Evolutionary conservation across 768 basidiomycete species (phyloP).

Genomic region (Lactifluus pinguis): DNA sequence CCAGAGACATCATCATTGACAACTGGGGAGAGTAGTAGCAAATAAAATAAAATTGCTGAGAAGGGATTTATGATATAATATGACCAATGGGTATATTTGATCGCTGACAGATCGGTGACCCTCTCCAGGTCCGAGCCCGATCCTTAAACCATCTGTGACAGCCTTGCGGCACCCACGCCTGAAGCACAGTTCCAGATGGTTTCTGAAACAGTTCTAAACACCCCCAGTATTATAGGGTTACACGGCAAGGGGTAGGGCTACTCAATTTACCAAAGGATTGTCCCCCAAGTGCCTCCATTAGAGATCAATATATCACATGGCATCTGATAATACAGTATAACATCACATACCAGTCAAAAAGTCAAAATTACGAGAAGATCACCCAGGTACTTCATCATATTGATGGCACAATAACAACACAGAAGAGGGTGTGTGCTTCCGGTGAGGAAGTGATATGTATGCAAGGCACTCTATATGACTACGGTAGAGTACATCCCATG

Average conservation of each 20-base stretch:
- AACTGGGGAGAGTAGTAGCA: not conserved
- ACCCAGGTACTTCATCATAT: not conserved
- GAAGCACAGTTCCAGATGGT: not conserved
- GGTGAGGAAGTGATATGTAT: not conserved
- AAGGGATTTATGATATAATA: not conserved
- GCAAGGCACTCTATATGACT: not conserved
- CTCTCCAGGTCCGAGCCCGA: not conserved
- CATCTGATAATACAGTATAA: not conserved
- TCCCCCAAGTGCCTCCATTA: not conserved
- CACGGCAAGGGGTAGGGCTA: not conserved
- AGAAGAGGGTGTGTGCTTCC: not conserved
- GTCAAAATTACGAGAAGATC: conserved; percentile 10
- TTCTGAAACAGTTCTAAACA: not conserved
- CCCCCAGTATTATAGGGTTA: not conserved
- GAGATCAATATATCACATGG: not conserved
- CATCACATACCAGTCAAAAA: not conserved
- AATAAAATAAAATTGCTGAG: not conserved
- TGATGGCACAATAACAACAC: conserved; percentile 1
- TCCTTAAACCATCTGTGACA: not conserved
- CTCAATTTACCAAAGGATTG: not conserved
- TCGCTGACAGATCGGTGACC: not conserved
- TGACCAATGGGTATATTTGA: not conserved
- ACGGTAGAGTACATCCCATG: not conserved
- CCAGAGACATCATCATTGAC: not conserved
- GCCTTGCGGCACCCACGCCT: conserved; percentile 10